Evolutionary conservation across 2,329 filamentous ascomycete species (phyloP), one percentile per base, ranked within the genome.

Genomic region (Neonectria hederae): DNA sequence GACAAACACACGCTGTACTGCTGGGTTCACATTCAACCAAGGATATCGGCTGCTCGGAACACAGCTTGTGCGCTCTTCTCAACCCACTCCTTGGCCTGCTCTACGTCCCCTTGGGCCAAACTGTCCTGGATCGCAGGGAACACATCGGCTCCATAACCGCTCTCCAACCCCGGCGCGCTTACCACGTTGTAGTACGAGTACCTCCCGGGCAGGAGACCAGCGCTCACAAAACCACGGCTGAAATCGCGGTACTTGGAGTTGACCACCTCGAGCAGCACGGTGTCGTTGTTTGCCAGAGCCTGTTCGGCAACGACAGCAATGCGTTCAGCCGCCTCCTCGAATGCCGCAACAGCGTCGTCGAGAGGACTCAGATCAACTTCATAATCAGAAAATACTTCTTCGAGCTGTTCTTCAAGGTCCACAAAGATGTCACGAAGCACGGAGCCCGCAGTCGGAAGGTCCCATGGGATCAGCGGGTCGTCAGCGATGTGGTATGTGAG

Each of bases 81-180:
- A 55, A 71, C 69, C 69, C 69, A 71, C 35, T 70, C 66, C 11
- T 67, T 56, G 11, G 69, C 69, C 43, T 69, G 69, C 1, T 59
- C 64, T 14, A 62, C 19, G 14, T 71, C 67, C 0, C 68, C 66
- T n/a, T 62, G 52, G 8, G 66, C 66, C 55, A 71, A 28, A 13
- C 69, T 71, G 42, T 71, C 69, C 26, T 70, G 68, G 2, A 71
- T 53, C 3, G 69, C 69, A 0, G 69, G 69, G n/a, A 71, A 71
- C 1, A 71, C 69, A 54, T 71, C 69, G 0, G 69, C 69, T 5
- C 64, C 66, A 35, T 67, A 71, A 1, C 66, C 68, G 10, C 66
- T 70, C 8, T 66, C 66, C 52, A 70, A 0, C 1, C 61, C 68
- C 0, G 68, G 69, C 0, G 63, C 68, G 13, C 66, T 71, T 2